phyloP scores from a whole-genome alignment of 2,329 filamentous ascomycete species.

The Parastagonospora avenae region DNA sequence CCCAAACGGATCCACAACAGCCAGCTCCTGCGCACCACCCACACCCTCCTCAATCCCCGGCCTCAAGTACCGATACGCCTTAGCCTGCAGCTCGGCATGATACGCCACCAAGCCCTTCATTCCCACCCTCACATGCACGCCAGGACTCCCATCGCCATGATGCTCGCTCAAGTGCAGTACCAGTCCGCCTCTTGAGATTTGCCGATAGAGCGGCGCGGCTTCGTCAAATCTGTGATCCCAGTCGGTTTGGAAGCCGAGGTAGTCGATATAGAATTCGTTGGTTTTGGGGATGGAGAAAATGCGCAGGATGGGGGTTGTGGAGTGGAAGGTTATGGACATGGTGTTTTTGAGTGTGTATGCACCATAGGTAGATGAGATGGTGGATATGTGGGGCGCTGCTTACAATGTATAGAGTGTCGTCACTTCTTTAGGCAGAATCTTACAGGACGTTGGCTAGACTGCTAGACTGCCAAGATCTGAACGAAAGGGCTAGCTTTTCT shows the following conservation, averaged over 20 bases:
- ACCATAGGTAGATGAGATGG: no score
- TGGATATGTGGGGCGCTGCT: not conserved
- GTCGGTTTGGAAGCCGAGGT: slow-evolving; percentile 8
- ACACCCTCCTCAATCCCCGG: slow-evolving; percentile 7
- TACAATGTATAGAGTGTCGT: no score
- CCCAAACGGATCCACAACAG: slow-evolving; percentile 6
- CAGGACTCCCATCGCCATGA: slow-evolving; percentile 9
- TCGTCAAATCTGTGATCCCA: slow-evolving; percentile 5
- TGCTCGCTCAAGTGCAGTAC: slow-evolving; percentile 10
- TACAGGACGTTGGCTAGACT: no score
- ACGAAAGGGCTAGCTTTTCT: no score
- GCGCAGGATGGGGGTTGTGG: slow-evolving; percentile 7
- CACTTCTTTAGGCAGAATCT: no score
- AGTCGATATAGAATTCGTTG: slow-evolving; percentile 8
- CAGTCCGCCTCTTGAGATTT: slow-evolving; percentile 5
- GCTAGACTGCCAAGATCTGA: no score
- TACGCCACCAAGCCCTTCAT: slow-evolving; percentile 7
- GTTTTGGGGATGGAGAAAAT: slow-evolving; percentile 6
- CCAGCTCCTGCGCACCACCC: slow-evolving; percentile 4
- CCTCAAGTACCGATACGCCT: slow-evolving; percentile 8
- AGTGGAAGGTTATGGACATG: slow-evolving; percentile 4
- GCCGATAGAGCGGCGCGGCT: slow-evolving; percentile 7
- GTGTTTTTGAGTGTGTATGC: not conserved
- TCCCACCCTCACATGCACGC: slow-evolving; percentile 8
- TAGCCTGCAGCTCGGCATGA: slow-evolving; percentile 8